Base-by-base conservation (phyloP, 768 basidiomycete genomes). In the Gloeophyllum trabeum region DNA sequence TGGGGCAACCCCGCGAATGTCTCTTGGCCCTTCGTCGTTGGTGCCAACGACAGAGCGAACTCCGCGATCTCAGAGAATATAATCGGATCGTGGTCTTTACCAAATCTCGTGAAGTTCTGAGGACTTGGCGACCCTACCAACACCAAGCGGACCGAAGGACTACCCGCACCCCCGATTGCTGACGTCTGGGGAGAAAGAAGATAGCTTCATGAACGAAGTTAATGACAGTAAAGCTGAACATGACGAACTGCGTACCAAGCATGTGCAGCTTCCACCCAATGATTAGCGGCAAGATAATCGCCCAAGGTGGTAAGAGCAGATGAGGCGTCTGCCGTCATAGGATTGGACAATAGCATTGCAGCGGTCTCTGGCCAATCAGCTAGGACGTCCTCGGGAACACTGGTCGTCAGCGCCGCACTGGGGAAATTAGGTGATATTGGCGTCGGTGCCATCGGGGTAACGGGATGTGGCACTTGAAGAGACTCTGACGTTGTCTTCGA, bases 51-150 rank as follows among this genome's bases (percentile, higher is more conserved):
- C 35, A 91, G 54, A 0, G 89, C 93, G 57, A 90, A 98, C 63
- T 99, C 96, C 12, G 80, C 65, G 38, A 96, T 80, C 62, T 99
- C 96, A 2, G 91, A 81, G 49, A 96, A 75, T 45, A 93, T 75
- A 39, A 91, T 65, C 2, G 82, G 63, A 54, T 96, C 92, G 2
- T 70, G 61, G 53, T 91, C 79, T 55, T 71, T 76, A 54, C 66
- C 61, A 54, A 77, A 79, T 41, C 61, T 66, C 0, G 75, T 69
- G 28, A 56, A 61, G 24, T 54, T 54, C 39, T 63, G 66, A 4
- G 80, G 83, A 54, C 64, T 75, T 45, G 67, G 75, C 16, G 75
- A 71, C n/a, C 90, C 89, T 30, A 92, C 55, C 20, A 97, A 65
- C 4, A 76, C 67, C 22, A 92, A 67, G 7, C 88, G 79, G 19